Evolutionary conservation across 257 asterid genomes (phyloP).

Genomic region (Solanum paucissectum): DNA sequence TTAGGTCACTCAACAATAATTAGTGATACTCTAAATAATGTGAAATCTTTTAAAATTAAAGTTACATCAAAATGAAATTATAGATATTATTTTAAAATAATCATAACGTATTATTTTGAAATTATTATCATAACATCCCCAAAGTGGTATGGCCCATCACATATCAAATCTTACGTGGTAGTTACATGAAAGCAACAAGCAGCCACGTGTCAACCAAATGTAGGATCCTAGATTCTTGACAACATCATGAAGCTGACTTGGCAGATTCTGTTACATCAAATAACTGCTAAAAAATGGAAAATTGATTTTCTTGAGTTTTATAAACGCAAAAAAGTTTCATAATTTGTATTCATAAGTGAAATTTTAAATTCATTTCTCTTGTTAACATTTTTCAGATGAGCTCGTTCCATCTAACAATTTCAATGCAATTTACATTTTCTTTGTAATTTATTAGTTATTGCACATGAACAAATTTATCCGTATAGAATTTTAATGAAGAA

Average conservation of each 20-base stretch:
- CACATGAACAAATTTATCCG: neutral
- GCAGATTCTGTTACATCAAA: constrained; percentile 10
- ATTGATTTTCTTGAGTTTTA: constrained; percentile 11
- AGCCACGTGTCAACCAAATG: constrained; percentile 11
- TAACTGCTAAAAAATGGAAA: neutral
- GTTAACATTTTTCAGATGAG: neutral
- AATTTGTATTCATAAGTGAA: neutral
- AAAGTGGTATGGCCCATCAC: neutral
- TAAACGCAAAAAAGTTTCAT: neutral
- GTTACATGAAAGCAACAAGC: neutral
- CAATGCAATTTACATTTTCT: neutral
- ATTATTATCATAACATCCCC: neutral
- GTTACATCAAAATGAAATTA: neutral
- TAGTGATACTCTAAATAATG: neutral
- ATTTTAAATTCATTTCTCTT: too few species aligned
- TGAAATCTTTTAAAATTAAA: too few species aligned
- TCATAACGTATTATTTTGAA: neutral
- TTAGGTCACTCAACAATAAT: too few species aligned
- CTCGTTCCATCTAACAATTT: neutral
- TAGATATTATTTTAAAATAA: neutral
- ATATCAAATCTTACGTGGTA: neutral
- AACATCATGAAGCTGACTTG: constrained; percentile 12
- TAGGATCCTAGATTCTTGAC: neutral
- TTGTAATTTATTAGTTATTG: neutral
- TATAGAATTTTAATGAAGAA: neutral